A percentile compares a stretch with the other conserved stretches of the same genome.
Conservation (phyloP, 495 filamentous ascomycete genomes). For the Friedmanniomyces simplex region DNA sequence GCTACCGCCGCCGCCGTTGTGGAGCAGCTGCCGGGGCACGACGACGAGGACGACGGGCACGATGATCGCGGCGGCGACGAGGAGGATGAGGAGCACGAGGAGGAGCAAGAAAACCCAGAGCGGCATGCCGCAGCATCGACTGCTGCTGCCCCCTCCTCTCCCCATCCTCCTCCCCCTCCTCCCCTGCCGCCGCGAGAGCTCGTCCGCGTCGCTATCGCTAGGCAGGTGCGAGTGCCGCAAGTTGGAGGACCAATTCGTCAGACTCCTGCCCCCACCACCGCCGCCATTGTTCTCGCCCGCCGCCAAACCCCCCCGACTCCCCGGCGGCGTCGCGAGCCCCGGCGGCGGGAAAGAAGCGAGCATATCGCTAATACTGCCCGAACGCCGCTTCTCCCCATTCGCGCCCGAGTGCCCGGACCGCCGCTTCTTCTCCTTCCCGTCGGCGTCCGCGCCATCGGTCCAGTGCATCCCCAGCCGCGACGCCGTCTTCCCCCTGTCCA, state of each 20-base stretch:
- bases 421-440: conserved; percentile 23
- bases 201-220: conserved; percentile 17
- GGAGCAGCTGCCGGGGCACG: conserved; percentile 47
- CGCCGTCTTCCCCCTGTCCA: conserved; percentile 78
- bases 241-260: conserved; percentile 6
- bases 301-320: conserved; percentile 21
- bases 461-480: conserved; percentile 50
- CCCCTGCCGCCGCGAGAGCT: neutral
- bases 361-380: conserved; percentile 68
- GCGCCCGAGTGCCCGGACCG: conserved; percentile 11
- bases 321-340: conserved; percentile 44
- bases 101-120: conserved; percentile 67
- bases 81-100: conserved; percentile 53
- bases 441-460: conserved; percentile 31
- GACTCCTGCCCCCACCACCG: conserved; percentile 17
- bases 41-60: conserved; percentile 75
- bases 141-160: too few relatives aligned
- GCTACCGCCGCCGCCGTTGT: too few relatives aligned
- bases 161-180: too few relatives aligned
- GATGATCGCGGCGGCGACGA: conserved; percentile 81
- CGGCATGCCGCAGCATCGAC: conserved; percentile 71
- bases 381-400: conserved; percentile 29
- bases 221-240: conserved; percentile 10
- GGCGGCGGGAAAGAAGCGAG: conserved; percentile 86
- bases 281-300: too few relatives aligned